Evolutionary conservation across 176 grass and related monocot species (phyloP), one percentile per base, ranked within the genome.

Genomic region (Oryza officinalis): DNA sequence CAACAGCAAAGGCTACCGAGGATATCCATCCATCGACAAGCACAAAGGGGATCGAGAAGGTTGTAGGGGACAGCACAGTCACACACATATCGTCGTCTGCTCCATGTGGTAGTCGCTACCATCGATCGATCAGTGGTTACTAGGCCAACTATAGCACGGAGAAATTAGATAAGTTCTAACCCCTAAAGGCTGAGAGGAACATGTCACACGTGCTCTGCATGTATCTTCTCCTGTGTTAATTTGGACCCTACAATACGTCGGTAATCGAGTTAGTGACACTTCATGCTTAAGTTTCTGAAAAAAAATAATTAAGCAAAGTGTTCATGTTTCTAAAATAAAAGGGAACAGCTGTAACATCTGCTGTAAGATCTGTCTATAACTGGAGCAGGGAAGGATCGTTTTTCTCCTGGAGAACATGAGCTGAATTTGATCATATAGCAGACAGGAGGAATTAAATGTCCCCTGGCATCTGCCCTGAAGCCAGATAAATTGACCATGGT

Each of bases 31-130:
- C 37, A 28, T 83, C 82, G 49, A n/a, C 27, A 71, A 38, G 11
- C 41, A 65, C 49, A 65, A 76, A 87, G 65, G 15, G 11, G 45
- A 35, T 35, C 5, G 7, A 25, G 20, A 20, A 22, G 54, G 13
- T 23, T 23, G 35, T 27, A 86, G 74, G 81, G 73, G 81, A 85
- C 89, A 88, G 27, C 65, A 77, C 77, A 85, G 81, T 80, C 63
- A 60, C 31, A 64, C 0, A 46, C 40, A 41, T 9, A 41, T 41
- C 40, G 40, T 83, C 32, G 67, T 60, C 13, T 44, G 44, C 12
- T 86, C 26, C 83, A 82, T 89, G 88, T 89, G 78, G 78, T 86
- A 43, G 88, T 80, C 84, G 79, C 80, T 27, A 86, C 78, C 52
- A 72, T 45, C 82, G 46, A 72, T 45, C 82, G 46, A 63, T 86